A percentile compares a stretch with the other conserved stretches of the same genome.
phyloP scores from a whole-genome alignment of 2,329 filamentous ascomycete genomes.

The Geosmithia flava region DNA sequence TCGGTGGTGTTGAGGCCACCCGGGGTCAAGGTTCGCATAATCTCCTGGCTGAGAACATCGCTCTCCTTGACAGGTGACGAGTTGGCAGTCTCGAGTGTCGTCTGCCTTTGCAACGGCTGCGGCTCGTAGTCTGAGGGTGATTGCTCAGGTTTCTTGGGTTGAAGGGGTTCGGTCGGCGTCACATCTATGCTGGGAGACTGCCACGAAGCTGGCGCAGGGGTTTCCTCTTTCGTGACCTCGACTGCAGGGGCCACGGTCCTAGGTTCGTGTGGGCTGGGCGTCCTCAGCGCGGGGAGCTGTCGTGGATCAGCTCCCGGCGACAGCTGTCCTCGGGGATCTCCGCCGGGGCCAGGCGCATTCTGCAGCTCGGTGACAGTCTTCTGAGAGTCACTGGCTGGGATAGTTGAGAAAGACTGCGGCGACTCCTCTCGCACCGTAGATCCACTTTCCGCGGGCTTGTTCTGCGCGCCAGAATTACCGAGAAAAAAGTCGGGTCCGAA shows the following conservation, averaged over 20 bases:
- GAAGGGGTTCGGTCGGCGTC: conserved; percentile 30
- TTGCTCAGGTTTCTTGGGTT: conserved; percentile 23
- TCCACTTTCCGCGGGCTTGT: neutral
- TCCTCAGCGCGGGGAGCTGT: conserved; percentile 18
- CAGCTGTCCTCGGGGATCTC: neutral
- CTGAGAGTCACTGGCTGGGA: neutral
- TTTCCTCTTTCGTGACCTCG: neutral
- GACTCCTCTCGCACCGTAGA: neutral
- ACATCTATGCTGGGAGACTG: conserved; percentile 12
- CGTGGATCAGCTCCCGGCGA: conserved; percentile 6
- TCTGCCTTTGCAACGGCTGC: conserved; percentile 23
- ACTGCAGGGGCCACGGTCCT: neutral
- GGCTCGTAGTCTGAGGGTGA: conserved; percentile 20
- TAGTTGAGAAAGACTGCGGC: neutral
- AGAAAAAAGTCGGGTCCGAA: conserved; percentile 47
- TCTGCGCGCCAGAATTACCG: neutral
- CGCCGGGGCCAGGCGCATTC: neutral
- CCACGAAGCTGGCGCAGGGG: neutral
- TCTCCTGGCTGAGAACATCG: conserved; percentile 61
- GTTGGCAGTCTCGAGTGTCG: conserved; percentile 34
- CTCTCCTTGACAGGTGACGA: conserved; percentile 53
- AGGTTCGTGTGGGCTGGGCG: conserved; percentile 14
- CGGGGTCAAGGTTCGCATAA: conserved; percentile 56
- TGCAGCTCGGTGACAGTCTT: neutral
- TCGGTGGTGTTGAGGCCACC: conserved; percentile 11